Base-by-base conservation (phyloP, 495 filamentous ascomycete genomes). In the Viridothelium virens region DNA sequence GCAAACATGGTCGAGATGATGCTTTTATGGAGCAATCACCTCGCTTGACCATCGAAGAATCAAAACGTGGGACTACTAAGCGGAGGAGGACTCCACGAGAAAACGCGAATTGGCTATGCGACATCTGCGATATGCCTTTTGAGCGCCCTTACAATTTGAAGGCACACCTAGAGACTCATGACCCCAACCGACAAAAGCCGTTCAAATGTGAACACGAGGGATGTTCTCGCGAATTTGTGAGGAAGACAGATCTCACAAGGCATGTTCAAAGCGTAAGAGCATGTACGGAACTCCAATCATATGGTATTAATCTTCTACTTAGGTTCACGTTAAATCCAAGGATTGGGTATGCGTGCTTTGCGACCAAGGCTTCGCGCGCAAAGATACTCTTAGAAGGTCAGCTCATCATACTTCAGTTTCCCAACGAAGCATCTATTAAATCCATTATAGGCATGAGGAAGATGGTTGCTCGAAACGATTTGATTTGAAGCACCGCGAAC, bases 111-210 rank as follows among this genome's bases (percentile, higher is more conserved):
- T 89, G 86, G 72, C 76, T 86, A 66, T 97, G 93, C 74, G 79
- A 84, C 34, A 76, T 87, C 11, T 97, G 93, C 74, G 87, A 87
- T 33, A 87, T 86, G 76, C 82, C 86, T 7, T 97, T 97, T 74
- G 90, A 90, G 67, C 79, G 93, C 63, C 89, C 86, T 72, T 97
- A 92, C 78, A 97, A 97, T 78, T 91, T 88, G 76, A 91, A 89
- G 72, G 87, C 90, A 64, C 93, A 97, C 75, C 82, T 94, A 81
- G 91, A 94, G 72, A 93, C 86, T 7, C 93, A 97, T 77, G 86
- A 96, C 75, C 88, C 92, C 2, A 83, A 82, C 62, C 81, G 85
- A 63, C 85, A 84, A 68, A 87, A 88, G 70, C 85, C 86, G 1
- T 87, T 90, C 75, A 77, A 80, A 3, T 97, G 92, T 76, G 76